Conservation (phyloP, 768 basidiomycete species). For the Leucosporidium yakuticum region DNA sequence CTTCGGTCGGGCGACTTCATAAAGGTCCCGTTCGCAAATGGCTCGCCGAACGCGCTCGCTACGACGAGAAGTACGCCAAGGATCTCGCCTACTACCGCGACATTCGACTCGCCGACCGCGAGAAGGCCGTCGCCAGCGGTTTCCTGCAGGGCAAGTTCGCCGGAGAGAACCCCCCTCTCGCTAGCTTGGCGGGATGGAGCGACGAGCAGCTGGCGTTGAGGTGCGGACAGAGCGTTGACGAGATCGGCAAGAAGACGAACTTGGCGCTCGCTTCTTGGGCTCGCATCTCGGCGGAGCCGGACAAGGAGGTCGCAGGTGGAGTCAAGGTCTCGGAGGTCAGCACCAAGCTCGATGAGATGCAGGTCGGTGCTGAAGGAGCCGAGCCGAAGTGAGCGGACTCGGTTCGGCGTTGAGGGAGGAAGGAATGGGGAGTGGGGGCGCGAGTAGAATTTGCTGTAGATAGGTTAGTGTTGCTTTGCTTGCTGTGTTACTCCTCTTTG, state of each 20-base stretch:
- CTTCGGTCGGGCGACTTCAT: conserved; percentile 54
- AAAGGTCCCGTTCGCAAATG: conserved; percentile 44
- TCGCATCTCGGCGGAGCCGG: conserved; percentile 40
- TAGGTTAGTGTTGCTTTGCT: no score
- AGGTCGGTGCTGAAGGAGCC: no score
- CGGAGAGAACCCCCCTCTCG: conserved; percentile 41
- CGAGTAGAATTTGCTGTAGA: no score
- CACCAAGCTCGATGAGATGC: no score
- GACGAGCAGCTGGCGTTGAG: conserved; percentile 37
- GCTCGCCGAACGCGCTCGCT: conserved; percentile 40
- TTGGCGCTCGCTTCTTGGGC: conserved; percentile 41
- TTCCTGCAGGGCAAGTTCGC: conserved; percentile 41
- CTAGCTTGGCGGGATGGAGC: conserved; percentile 39
- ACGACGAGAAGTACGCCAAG: conserved; percentile 42
- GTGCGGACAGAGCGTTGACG: conserved; percentile 43
- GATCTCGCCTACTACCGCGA: conserved; percentile 38
- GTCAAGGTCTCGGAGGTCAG: conserved; percentile 21
- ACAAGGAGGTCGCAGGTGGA: conserved; percentile 40
- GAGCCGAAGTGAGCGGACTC: no score
- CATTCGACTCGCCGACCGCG: conserved; percentile 31
- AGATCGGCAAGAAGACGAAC: conserved; percentile 39
- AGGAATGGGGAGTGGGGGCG: no score
- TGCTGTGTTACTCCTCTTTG: no score
- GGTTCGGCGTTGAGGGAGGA: no score
- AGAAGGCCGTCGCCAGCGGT: conserved; percentile 38